A percentile compares a stretch with the other conserved stretches of the same genome.
Evolutionary conservation across 2,329 filamentous ascomycete species (phyloP).

Genomic region (Fusarium denticulatum): DNA sequence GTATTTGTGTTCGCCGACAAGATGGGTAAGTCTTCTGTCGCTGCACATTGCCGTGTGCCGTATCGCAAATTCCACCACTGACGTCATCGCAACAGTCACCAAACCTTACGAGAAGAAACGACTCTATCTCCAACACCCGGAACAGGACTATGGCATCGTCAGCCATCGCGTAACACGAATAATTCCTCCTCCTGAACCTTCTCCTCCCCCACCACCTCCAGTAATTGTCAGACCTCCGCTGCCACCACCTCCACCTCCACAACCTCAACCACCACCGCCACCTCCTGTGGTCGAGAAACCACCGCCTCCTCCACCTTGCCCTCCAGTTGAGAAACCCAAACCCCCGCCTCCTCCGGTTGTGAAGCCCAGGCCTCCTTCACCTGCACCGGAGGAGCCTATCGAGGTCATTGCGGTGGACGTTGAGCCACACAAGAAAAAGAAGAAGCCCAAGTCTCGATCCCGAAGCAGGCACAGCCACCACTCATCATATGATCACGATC

Average conservation of each 20-base stretch:
- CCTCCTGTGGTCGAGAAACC: conserved; percentile 28
- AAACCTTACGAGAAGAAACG: conserved; percentile 52
- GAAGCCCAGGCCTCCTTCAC: conserved; percentile 38
- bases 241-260: conserved; percentile 36
- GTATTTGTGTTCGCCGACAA: background rate
- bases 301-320: conserved; percentile 34
- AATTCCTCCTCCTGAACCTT: conserved; percentile 47
- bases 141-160: conserved; percentile 50
- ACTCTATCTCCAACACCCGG: conserved; percentile 55
- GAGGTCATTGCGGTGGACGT: conserved; percentile 54
- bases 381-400: conserved; percentile 47
- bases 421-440: conserved; percentile 44
- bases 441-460: conserved; percentile 45
- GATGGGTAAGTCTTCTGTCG: conserved; percentile 39
- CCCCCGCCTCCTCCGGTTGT: conserved; percentile 39
- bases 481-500: conserved; percentile 46
- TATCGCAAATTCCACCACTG: conserved; percentile 28
- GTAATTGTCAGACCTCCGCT: conserved; percentile 34
- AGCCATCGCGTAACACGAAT: conserved; percentile 52
- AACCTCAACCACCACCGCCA: conserved; percentile 32
- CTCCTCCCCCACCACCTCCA: conserved; percentile 43
- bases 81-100: conserved; percentile 41
- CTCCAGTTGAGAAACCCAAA: conserved; percentile 20
- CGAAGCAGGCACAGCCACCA: conserved; percentile 45
- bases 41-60: conserved; percentile 19